Evolutionary conservation across 139 green algal species (phyloP), one percentile per base, ranked within the genome.

Genomic region (Chlamydomonas schloesseri): DNA sequence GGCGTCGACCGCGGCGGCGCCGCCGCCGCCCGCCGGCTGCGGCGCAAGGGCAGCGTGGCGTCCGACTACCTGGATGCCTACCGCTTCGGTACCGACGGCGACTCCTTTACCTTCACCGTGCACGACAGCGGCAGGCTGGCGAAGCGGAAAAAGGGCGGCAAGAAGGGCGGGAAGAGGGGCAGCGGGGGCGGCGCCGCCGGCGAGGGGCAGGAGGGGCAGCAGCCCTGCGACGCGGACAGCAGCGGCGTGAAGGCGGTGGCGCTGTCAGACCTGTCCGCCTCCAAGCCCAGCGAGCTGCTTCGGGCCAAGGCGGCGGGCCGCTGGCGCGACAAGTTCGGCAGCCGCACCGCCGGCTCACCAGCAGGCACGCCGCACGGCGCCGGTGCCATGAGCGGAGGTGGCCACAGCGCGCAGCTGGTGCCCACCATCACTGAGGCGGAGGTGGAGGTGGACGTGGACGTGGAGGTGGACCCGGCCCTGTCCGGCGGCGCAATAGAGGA

Each of bases 11-110:
- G 20, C 17, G 34, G 14, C 68, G 18, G 68, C 33, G 15, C 29
- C 9, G 37, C 73, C 4, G 20, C 31, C 42, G 18, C 8, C 15
- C 73, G 53, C 31, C 18, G 6, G 10, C 4, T 29, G 6, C 53
- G 73, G 6, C 31, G 53, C 23, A 53, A 15, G 17, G 2, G 31
- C 31, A 42, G 21, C 31, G 23, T 81, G 3, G 53, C 73, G 1
- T 53, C 53, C 18, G 33, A 81, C 10, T 81, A 81, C 53, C 53
- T 81, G 18, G 73, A 81, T 31, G 73, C 53, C 53, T 55, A 81
- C 53, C 36, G 36, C 11, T 69, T 34, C 53, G 42, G 42, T 8
- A 8, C 42, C 42, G 42, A 50, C 42, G 71, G 34, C 42, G 53
- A 69, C 21, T 50, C 14, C 2, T 81, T 69, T 31, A 50, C 53